phyloP scores from a whole-genome alignment of 2,329 filamentous ascomycete species.

The Beauveria brongniartii region DNA sequence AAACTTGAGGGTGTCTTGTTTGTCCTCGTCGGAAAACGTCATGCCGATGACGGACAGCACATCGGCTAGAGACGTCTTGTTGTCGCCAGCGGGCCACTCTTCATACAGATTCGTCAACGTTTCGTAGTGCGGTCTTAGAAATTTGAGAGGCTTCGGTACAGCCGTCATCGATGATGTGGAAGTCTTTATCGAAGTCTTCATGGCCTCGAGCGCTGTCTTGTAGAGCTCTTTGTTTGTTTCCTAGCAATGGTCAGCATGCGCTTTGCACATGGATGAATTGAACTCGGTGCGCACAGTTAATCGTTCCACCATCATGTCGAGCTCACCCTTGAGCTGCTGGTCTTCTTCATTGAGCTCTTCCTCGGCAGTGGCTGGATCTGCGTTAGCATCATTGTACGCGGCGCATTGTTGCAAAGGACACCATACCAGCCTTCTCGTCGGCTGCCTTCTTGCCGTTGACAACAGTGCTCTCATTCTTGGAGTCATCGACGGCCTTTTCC shows the following conservation, averaged over 20 bases:
- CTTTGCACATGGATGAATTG: not conserved
- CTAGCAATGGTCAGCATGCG: constrained; percentile 32
- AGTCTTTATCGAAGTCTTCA: constrained; percentile 98
- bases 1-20: constrained; percentile 94
- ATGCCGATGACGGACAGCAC: constrained; percentile 96
- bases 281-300: constrained; percentile 56
- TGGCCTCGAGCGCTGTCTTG: constrained; percentile 85
- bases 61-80: constrained; percentile 88
- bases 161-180: constrained; percentile 99
- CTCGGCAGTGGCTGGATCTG: constrained; percentile 30
- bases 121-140: constrained; percentile 93
- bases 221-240: constrained; percentile 83
- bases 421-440: constrained; percentile 46
- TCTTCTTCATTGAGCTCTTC: constrained; percentile 98
- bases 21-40: constrained; percentile 96
- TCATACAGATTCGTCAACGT: constrained; percentile 81
- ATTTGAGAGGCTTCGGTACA: constrained; percentile 96
- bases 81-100: constrained; percentile 72
- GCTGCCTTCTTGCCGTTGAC: constrained; percentile 73
- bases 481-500: constrained; percentile 73
- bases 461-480: constrained; percentile 60
- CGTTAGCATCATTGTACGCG: constrained; percentile 15
- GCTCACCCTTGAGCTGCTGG: constrained; percentile 93
- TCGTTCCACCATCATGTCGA: constrained; percentile 96
- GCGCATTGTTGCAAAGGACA: constrained; percentile 9